Conservation (phyloP, 2,329 filamentous ascomycete species). For the Phyllosticta citriasiana region DNA sequence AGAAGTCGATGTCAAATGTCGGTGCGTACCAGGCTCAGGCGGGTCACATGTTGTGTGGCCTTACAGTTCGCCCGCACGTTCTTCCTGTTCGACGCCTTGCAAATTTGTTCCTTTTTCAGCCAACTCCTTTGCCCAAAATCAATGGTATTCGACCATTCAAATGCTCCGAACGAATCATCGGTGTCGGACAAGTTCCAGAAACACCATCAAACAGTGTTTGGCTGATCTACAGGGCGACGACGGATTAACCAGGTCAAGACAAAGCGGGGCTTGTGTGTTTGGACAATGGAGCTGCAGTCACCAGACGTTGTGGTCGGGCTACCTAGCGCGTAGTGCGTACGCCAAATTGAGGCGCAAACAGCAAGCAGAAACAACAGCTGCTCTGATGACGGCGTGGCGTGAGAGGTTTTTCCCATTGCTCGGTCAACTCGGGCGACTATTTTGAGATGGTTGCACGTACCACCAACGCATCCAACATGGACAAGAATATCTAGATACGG, state of each 20-base stretch:
- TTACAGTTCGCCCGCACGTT: not conserved
- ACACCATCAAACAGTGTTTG: not conserved
- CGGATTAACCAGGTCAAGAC: not conserved
- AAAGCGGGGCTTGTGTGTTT: not conserved
- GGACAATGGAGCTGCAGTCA: no score
- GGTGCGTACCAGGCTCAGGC: no score
- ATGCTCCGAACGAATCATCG: not conserved
- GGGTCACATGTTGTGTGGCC: not conserved
- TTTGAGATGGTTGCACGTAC: no score
- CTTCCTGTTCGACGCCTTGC: not conserved
- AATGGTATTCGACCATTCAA: not conserved
- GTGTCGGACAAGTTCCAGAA: not conserved
- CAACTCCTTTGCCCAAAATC: not conserved
- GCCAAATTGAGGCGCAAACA: no score
- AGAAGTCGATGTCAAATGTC: not conserved
- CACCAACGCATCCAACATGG: not conserved
- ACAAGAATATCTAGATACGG: no score
- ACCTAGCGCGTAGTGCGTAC: not conserved
- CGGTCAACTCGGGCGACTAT: not conserved
- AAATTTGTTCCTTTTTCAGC: not conserved
- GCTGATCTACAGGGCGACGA: not conserved
- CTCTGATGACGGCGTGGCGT: not conserved
- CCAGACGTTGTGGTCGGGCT: not conserved
- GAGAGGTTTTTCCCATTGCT: not conserved
- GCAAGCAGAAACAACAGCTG: not conserved